Percentiles rank a stretch among this genome's conserved stretches.
These are phyloP conservation scores for Boletus barrowsii DNA, from an alignment of 768 basidiomycete genomes.

Conservation along the genomic window DNA sequence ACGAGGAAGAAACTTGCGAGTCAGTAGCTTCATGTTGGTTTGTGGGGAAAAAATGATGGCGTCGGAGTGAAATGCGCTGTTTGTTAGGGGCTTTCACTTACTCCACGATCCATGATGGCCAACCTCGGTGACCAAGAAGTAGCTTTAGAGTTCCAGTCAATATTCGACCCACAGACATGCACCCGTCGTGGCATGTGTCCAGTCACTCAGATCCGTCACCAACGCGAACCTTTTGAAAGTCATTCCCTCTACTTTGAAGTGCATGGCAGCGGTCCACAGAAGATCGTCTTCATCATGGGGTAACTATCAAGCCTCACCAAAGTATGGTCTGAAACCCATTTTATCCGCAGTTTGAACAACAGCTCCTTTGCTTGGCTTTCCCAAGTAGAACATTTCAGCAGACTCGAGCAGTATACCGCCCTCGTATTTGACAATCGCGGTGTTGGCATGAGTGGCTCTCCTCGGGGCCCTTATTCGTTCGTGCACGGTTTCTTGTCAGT, in stretches of 20 bases:
- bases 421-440: constrained; percentile 86
- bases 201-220: constrained; percentile 50
- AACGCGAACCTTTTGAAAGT: constrained; percentile 51
- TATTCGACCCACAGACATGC: constrained; percentile 61
- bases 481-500: constrained; percentile 16
- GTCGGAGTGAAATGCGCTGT: too few species aligned
- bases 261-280: constrained; percentile 64
- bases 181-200: constrained; percentile 74
- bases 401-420: constrained; percentile 50
- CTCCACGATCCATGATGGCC: not conserved
- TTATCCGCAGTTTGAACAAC: constrained; percentile 49
- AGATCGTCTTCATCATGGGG: constrained; percentile 81
- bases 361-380: constrained; percentile 60
- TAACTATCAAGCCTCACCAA: constrained; percentile 9
- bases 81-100: not conserved
- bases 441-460: constrained; percentile 70
- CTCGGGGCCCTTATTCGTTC: constrained; percentile 75
- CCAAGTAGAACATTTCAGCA: constrained; percentile 65
- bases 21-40: constrained; percentile 3
- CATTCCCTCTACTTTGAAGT: constrained; percentile 80
- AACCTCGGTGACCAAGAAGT: constrained; percentile 10
- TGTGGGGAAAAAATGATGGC: too few species aligned
- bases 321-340: constrained; percentile 1
- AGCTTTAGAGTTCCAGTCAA: constrained; percentile 33
- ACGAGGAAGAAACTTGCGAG: not conserved